Evolutionary conservation across 139 green algal genomes (phyloP).

Genomic region (Desmodesmus armatus): DNA sequence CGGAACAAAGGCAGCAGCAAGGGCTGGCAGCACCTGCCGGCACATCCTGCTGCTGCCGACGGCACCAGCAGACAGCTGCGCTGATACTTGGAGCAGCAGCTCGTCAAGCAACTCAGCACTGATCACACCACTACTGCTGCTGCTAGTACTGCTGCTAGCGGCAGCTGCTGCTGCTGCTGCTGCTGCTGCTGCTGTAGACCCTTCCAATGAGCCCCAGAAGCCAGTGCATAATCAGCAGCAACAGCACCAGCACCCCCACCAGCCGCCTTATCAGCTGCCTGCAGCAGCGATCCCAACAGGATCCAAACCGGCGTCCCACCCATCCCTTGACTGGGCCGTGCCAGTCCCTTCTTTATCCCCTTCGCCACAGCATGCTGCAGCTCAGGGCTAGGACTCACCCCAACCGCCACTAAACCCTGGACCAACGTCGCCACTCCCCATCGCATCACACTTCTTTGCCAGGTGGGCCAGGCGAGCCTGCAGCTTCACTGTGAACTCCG

Average conservation of each 20-base stretch:
- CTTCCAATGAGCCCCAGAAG: no score
- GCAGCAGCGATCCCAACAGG: not conserved
- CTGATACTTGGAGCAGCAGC: not conserved
- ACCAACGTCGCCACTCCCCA: not conserved
- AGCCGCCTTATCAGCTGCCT: no score
- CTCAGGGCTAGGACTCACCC: not conserved
- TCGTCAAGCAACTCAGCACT: constrained; percentile 13
- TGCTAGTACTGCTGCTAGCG: not conserved
- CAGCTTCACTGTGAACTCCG: not conserved
- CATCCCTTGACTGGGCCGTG: not conserved
- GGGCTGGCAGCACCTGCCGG: not conserved
- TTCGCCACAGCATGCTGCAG: not conserved
- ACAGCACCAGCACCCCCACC: no score
- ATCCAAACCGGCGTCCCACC: not conserved
- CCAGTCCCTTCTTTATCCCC: not conserved
- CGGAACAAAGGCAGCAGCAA: not conserved
- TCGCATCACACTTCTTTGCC: not conserved
- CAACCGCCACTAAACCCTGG: not conserved
- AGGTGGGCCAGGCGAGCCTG: not conserved
- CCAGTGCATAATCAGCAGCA: no score
- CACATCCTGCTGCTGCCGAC: no score
- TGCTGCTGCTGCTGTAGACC: not conserved
- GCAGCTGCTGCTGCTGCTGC: constrained; percentile 1
- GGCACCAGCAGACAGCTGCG: not conserved
- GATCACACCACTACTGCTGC: not conserved